A percentile compares a stretch with the other conserved stretches of the same genome.
phyloP scores from a whole-genome alignment of 441 rosid genomes.

The Croton setiger region DNA sequence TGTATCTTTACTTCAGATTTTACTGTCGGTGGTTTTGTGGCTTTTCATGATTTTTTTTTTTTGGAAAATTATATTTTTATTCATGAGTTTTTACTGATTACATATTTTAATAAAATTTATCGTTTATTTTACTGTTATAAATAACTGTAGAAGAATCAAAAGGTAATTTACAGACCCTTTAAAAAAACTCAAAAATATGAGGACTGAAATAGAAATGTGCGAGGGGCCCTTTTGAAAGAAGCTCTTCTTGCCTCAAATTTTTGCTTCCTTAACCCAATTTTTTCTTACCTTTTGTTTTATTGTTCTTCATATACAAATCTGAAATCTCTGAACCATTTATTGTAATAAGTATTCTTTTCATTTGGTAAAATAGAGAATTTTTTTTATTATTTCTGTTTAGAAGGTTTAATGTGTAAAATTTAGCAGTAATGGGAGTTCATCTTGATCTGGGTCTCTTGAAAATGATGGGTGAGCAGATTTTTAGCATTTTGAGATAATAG shows the following conservation, averaged over 20 bases:
- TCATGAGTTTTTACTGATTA: constrained; percentile 10
- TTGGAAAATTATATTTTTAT: too few species aligned
- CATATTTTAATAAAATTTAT: constrained; percentile 19
- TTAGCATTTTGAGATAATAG: constrained; percentile 1
- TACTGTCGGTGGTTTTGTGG: too few species aligned
- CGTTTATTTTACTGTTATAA: too few species aligned
- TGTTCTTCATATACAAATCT: background rate
- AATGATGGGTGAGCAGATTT: constrained; percentile 18
- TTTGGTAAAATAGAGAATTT: background rate
- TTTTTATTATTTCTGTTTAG: background rate
- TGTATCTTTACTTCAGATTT: too few species aligned
- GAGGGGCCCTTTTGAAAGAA: too few species aligned
- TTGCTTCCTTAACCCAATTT: background rate
- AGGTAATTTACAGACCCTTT: too few species aligned
- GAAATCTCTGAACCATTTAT: background rate
- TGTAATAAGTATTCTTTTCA: background rate
- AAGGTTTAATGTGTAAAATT: constrained; percentile 3
- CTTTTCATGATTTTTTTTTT: too few species aligned
- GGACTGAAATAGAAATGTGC: too few species aligned
- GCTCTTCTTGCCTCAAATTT: background rate
- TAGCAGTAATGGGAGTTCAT: constrained; percentile 10
- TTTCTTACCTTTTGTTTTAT: background rate
- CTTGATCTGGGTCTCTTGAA: constrained; percentile 29
- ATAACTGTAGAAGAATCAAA: too few species aligned
- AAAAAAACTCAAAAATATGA: too few species aligned